Percentiles rank a stretch among this genome's conserved stretches.
Evolutionary conservation across 2,329 filamentous ascomycete genomes (phyloP).

Genomic region (Exophiala sp.): DNA sequence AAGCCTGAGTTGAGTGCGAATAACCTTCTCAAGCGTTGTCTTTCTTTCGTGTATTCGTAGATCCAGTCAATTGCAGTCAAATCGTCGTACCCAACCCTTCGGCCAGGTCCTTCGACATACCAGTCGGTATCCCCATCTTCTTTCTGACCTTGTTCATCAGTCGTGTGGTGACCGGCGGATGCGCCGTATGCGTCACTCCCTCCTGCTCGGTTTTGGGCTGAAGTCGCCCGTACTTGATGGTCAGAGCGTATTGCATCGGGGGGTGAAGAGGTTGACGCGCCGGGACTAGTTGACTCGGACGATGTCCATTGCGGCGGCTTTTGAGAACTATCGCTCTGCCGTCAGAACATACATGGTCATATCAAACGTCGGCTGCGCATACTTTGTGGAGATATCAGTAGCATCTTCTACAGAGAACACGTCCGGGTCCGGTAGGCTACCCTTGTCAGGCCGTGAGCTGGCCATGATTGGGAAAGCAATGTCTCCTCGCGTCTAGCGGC

Average conservation of each 20-base stretch:
- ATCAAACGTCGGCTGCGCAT: background rate
- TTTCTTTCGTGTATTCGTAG: conserved; percentile 95
- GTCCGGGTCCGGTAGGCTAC: conserved; percentile 13
- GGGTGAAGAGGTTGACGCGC: no score
- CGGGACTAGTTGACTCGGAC: no score
- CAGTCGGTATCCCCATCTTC: conserved; percentile 61
- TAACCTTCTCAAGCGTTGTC: conserved; percentile 77
- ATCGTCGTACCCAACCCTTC: conserved; percentile 91
- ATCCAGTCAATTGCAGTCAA: conserved; percentile 99
- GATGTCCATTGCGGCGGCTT: background rate
- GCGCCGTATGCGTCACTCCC: background rate
- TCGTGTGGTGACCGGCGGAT: background rate
- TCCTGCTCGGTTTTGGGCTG: background rate
- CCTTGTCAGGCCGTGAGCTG: background rate
- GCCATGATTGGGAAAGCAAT: conserved; percentile 1
- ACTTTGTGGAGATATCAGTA: conserved; percentile 18
- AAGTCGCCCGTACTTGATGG: background rate
- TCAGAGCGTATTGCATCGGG: no score
- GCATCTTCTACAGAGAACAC: conserved; percentile 15
- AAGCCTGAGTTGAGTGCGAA: conserved; percentile 63
- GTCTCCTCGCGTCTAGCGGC: background rate
- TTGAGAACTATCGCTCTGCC: background rate
- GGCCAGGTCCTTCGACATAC: conserved; percentile 84
- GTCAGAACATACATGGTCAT: background rate
- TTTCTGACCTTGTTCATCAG: conserved; percentile 30